Percentiles rank a stretch among this genome's conserved stretches.
These are phyloP conservation scores for Aspergillus egyptiacus DNA, from an alignment of 495 filamentous ascomycete genomes.

Conservation along the genomic window DNA sequence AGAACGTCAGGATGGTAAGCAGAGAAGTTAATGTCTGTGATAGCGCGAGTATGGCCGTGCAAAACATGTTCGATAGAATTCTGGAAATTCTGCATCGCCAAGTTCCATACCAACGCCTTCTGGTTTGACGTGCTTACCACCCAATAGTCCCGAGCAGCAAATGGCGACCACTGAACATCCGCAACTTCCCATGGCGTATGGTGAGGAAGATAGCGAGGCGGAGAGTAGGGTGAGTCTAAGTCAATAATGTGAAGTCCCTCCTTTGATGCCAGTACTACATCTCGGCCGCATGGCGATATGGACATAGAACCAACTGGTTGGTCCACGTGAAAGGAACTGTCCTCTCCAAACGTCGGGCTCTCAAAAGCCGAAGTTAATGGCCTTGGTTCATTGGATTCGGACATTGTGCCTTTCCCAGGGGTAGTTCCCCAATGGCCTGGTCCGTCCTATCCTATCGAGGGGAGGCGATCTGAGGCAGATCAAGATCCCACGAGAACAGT, in stretches of 20 bases:
- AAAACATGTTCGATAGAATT: constrained; percentile 85
- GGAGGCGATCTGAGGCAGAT: constrained; percentile 2
- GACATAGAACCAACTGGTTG: constrained; percentile 70
- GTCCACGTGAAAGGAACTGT: constrained; percentile 78
- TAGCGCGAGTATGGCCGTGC: constrained; percentile 81
- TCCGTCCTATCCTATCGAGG: constrained; percentile 2
- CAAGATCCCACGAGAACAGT: constrained; percentile 11
- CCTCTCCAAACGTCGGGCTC: constrained; percentile 79
- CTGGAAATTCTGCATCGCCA: constrained; percentile 65
- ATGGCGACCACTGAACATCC: constrained; percentile 98
- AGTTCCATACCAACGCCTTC: constrained; percentile 92
- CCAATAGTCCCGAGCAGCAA: constrained; percentile 84
- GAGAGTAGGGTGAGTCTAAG: constrained; percentile 83
- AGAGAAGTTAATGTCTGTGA: constrained; percentile 95
- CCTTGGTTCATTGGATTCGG: constrained; percentile 35
- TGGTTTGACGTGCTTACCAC: constrained; percentile 91
- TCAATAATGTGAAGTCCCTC: constrained; percentile 90
- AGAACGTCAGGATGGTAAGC: constrained; percentile 85
- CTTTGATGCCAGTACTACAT: constrained; percentile 83
- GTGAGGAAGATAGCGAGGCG: constrained; percentile 79
- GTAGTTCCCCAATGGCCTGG: constrained; percentile 15
- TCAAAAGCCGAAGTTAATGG: constrained; percentile 63
- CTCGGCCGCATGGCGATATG: constrained; percentile 87
- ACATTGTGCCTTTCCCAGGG: constrained; percentile 29
- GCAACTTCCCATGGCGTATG: constrained; percentile 91